Conservation (phyloP, 257 asterid species). For the Penstemon davidsonii region DNA sequence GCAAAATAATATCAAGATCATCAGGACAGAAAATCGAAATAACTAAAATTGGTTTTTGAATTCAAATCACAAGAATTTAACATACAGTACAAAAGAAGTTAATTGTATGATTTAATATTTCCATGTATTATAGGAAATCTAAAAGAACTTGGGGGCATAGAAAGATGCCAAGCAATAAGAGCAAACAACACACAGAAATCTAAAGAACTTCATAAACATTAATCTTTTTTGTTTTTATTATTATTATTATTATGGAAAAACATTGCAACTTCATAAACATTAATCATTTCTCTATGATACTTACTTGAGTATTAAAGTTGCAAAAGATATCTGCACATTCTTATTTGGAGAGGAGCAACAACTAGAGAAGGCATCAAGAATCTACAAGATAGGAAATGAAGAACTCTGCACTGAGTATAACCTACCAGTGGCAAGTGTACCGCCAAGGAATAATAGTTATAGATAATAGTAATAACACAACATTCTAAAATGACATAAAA, state of each 20-base stretch:
- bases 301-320: constrained; percentile 94
- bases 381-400: constrained; percentile 53
- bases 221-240: not conserved
- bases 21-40: not conserved
- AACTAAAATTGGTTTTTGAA: not conserved
- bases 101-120: not conserved
- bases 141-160: not conserved
- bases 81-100: not conserved
- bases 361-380: constrained; percentile 81
- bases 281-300: constrained; percentile 29
- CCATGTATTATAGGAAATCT: not conserved
- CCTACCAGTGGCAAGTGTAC: not conserved
- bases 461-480: not conserved
- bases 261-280: not conserved
- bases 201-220: not conserved
- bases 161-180: constrained; percentile 5
- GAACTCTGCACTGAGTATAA: constrained; percentile 15
- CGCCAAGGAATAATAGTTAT: constrained; percentile 13
- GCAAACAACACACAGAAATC: constrained; percentile 3
- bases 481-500: constrained; percentile 15
- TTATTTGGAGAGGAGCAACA: constrained; percentile 81
- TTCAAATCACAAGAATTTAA: constrained; percentile 18
- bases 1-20: constrained; percentile 8
- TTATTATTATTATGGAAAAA: not conserved
- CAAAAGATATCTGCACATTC: constrained; percentile 83